These are phyloP conservation scores for Ceratocystis papillata DNA, from an alignment of 2,329 filamentous ascomycete species.

Conservation along the genomic window DNA sequence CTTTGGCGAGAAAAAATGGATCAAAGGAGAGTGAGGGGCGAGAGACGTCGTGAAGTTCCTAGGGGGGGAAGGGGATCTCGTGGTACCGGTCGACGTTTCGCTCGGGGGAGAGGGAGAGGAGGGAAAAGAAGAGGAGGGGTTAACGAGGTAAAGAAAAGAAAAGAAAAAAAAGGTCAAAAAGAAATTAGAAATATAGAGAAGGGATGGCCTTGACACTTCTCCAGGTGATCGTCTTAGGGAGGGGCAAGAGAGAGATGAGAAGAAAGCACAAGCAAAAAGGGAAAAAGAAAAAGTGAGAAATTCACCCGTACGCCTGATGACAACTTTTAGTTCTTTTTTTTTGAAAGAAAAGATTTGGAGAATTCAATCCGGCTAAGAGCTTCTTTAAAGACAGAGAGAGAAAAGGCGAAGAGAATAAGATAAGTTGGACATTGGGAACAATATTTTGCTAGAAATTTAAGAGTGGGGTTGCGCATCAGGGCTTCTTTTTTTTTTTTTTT, in stretches of 20 bases:
- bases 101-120: neutral
- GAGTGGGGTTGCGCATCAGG: slow-evolving; percentile 24
- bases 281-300: slow-evolving; percentile 15
- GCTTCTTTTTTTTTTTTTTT: slow-evolving; percentile 22
- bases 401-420: slow-evolving; percentile 12
- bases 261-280: neutral
- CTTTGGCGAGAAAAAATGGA: neutral
- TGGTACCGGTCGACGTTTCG: neutral
- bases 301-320: slow-evolving; percentile 20
- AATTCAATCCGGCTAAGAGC: neutral
- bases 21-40: neutral
- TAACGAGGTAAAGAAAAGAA: neutral
- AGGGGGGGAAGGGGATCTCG: neutral
- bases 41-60: neutral
- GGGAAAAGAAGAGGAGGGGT: slow-evolving; percentile 11
- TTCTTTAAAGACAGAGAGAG: neutral
- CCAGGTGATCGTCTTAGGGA: neutral
- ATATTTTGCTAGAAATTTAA: slow-evolving; percentile 23
- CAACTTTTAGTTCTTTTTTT: slow-evolving; percentile 17
- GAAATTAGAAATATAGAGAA: slow-evolving; percentile 11
- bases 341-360: slow-evolving; percentile 18
- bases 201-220: neutral
- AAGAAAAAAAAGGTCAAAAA: slow-evolving; percentile 13
- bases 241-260: slow-evolving; percentile 7
- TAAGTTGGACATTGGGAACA: neutral